phyloP scores from a whole-genome alignment of 257 asterid genomes.

The Craterostigma plantagineum region DNA sequence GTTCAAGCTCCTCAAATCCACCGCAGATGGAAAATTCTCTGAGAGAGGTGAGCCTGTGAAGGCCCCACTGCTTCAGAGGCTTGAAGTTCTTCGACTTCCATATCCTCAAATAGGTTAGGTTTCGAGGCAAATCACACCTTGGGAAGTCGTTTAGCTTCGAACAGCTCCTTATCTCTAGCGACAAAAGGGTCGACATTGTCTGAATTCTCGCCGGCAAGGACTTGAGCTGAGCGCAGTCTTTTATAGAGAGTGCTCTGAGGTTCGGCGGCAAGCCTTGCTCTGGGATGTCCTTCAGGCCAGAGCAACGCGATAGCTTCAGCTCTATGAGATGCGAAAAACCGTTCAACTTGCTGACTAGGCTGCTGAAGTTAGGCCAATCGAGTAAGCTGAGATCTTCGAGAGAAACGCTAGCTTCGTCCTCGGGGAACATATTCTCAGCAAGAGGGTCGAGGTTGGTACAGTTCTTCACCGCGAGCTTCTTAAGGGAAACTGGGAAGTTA shows the following conservation, averaged over 20 bases:
- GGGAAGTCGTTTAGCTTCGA: constrained; percentile 47
- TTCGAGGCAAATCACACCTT: constrained; percentile 26
- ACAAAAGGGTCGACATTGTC: constrained; percentile 24
- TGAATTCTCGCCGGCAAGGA: constrained; percentile 27
- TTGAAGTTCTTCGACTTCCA: constrained; percentile 47
- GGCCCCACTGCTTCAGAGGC: constrained; percentile 42
- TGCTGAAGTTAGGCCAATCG: constrained; percentile 27
- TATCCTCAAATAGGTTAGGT: constrained; percentile 34
- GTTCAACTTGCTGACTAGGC: constrained; percentile 19
- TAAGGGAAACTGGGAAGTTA: constrained; percentile 28
- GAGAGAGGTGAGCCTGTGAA: constrained; percentile 37
- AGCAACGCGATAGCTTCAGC: constrained; percentile 27
- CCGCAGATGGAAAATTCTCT: constrained; percentile 50
- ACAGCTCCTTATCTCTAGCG: constrained; percentile 46
- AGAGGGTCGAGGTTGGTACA: constrained; percentile 32
- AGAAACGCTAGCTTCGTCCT: constrained; percentile 13
- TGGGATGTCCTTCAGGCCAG: constrained; percentile 25
- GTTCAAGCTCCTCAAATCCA: constrained; percentile 39
- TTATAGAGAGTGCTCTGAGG: constrained; percentile 40
- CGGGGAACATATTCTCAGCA: constrained; percentile 17
- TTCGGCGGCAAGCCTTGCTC: constrained; percentile 39
- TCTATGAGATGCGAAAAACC: constrained; percentile 32
- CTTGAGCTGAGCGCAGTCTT: constrained; percentile 33
- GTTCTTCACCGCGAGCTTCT: constrained; percentile 37
- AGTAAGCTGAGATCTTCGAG: constrained; percentile 39